These are phyloP conservation scores for Dovyalis caffra DNA, from an alignment of 345 rosid species.

Conservation along the genomic window DNA sequence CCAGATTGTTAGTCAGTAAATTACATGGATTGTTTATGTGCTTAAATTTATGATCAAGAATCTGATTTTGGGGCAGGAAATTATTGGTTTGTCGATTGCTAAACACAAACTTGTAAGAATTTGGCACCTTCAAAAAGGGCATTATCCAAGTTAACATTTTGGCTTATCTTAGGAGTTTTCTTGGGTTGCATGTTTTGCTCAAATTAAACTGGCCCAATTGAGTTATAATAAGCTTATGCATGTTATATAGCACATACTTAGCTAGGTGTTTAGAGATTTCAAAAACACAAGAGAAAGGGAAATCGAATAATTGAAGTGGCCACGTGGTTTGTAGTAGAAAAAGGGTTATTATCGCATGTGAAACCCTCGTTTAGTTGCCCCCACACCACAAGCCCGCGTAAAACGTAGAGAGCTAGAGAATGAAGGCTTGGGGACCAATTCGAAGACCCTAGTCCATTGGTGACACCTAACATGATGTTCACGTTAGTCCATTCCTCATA, in stretches of 20 bases:
- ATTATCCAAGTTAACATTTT: not conserved
- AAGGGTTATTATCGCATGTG: conserved; percentile 52
- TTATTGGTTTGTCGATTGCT: conserved; percentile 17
- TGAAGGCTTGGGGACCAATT: conserved; percentile 25
- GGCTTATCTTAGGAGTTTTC: not conserved
- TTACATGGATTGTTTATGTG: conserved; percentile 5
- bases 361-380: conserved; percentile 40
- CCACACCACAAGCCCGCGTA: conserved; percentile 24
- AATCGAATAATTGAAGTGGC: conserved; percentile 29
- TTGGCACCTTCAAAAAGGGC: no score
- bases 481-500: conserved; percentile 47
- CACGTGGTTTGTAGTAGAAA: conserved; percentile 56
- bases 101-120: not conserved
- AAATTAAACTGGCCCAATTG: not conserved
- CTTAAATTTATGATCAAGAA: conserved; percentile 5
- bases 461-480: conserved; percentile 56
- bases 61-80: conserved; percentile 7
- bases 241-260: no score
- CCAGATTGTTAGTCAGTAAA: not conserved
- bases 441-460: conserved; percentile 14
- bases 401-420: conserved; percentile 1
- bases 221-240: no score
- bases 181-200: not conserved
- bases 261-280: no score
- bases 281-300: not conserved